Base-by-base conservation (phyloP, 192 early-diverging fungal species). In the Pilobolus umbonatus region DNA sequence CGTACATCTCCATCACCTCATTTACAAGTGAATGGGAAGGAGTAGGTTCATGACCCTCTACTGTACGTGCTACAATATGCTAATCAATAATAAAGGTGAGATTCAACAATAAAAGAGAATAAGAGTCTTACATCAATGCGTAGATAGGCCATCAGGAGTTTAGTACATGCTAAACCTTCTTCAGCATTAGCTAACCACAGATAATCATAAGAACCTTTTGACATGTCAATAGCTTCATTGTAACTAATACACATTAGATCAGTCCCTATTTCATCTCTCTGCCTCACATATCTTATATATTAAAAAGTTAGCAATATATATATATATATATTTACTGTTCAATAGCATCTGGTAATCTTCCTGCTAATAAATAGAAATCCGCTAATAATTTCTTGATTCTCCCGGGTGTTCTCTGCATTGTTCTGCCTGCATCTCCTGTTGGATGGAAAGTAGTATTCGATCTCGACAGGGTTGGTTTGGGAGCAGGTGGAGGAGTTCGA, bases 311-410 rank as follows among this genome's bases (percentile, higher is more conserved):
- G 3, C 14, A 22, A 5, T 31, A 28, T 29, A 26, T 9, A 34
- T 25, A 32, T 10, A 43, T 36, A 21, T 24, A 38, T 24, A 19
- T 50, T 49, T 73, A 85, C 84, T 74, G 75, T 36, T 57, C 61
- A n/a, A 88, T 81, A 9, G 90, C 90, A 60, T 85, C 72, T n/a
- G 89, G 85, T 36, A 87, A 52, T 45, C 85, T 60, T 26, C 90
- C 90, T 26, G 87, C 82, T 68, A 92, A 68, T 48, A 92, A 55
- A 75, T 82, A 91, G 45, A 91, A 60, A 69, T 92, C 90, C 10
- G 80, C 86, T 7, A 88, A 63, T 7, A 92, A 60, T 48, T 92
- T 92, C 48, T 88, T 77, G n/a, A 80, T 78, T 50, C 90, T 56
- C 0, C 82, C 82, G 12, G 85, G 85, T 8, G 90, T 85, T 25